Evolutionary conservation across 2,329 filamentous ascomycete genomes (phyloP).

Genomic region (Lasiodiplodia hormozganensis): DNA sequence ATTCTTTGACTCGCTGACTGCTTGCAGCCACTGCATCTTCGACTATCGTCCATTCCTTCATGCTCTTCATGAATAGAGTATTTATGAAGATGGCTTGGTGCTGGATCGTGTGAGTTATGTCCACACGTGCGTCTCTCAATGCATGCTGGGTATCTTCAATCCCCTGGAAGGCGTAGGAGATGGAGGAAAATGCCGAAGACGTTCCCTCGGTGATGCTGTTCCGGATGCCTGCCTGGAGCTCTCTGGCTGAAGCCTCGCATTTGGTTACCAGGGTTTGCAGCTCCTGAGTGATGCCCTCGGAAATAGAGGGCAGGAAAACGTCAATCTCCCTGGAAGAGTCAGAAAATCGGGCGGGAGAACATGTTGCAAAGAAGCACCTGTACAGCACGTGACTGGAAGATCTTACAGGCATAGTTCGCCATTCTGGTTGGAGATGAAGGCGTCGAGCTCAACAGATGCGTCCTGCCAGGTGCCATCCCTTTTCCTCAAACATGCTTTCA

Average conservation of each 20-base stretch:
- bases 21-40: conserved; percentile 9
- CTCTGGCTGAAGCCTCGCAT: conserved; percentile 3
- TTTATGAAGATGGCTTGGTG: conserved; percentile 21
- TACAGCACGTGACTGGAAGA: conserved; percentile 2
- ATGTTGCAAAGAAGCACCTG: not conserved
- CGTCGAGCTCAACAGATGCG: conserved; percentile 2
- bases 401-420: conserved; percentile 16
- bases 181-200: conserved; percentile 2
- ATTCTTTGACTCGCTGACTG: conserved; percentile 17
- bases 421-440: conserved; percentile 17
- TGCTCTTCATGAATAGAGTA: not conserved
- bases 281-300: not conserved
- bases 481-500: not conserved
- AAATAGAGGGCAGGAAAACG: not conserved
- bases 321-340: conserved; percentile 10
- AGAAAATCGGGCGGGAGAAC: not conserved
- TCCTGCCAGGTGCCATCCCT: conserved; percentile 12
- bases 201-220: conserved; percentile 8
- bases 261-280: conserved; percentile 4
- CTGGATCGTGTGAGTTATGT: not conserved
- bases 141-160: conserved; percentile 13
- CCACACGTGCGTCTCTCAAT: conserved; percentile 7
- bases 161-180: conserved; percentile 2
- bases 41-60: conserved; percentile 4
- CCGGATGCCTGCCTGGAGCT: conserved; percentile 5